These are phyloP conservation scores for Trichophyton rubrum DNA, from an alignment of 2,329 filamentous ascomycete genomes.

Conservation along the genomic window DNA sequence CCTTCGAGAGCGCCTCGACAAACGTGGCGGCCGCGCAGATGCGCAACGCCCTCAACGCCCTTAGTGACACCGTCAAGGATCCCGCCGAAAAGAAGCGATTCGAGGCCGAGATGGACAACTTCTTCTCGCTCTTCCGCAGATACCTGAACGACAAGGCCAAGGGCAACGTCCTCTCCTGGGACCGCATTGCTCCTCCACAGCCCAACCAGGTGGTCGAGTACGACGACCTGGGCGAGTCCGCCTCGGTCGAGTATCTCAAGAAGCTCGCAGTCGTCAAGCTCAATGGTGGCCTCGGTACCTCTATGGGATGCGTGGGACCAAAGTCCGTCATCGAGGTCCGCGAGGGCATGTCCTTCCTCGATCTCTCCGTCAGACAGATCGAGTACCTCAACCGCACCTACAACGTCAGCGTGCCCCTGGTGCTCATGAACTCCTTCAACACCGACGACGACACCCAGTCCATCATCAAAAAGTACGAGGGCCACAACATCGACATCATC, in stretches of 20 bases:
- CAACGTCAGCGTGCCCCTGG: slow-evolving; percentile 90
- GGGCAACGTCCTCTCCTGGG: slow-evolving; percentile 92
- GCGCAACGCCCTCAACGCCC: slow-evolving; percentile 90
- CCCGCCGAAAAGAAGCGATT: slow-evolving; percentile 64
- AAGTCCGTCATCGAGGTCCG: slow-evolving; percentile 99
- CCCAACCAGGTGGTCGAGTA: slow-evolving; percentile 92
- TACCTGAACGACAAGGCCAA: slow-evolving; percentile 99
- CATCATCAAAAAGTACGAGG: slow-evolving; percentile 99
- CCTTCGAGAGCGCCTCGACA: slow-evolving; percentile 98
- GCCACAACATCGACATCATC: slow-evolving; percentile 97
- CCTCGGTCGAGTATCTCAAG: slow-evolving; percentile 87
- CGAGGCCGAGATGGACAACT: slow-evolving; percentile 99
- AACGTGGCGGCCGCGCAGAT: slow-evolving; percentile 97
- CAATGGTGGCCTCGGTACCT: slow-evolving; percentile 97
- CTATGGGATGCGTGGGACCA: slow-evolving; percentile 97
- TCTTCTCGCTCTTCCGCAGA: slow-evolving; percentile 95
- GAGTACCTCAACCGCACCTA: slow-evolving; percentile 99
- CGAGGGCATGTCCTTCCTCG: slow-evolving; percentile 99
- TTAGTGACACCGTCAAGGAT: slow-evolving; percentile 81
- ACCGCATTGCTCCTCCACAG: slow-evolving; percentile 87
- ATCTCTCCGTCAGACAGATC: slow-evolving; percentile 95
- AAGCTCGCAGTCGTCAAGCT: slow-evolving; percentile 98
- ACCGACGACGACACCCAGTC: slow-evolving; percentile 94
- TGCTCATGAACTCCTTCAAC: slow-evolving; percentile 99
- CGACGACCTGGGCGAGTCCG: slow-evolving; percentile 73